Percentiles rank a stretch among this genome's conserved stretches.
These are phyloP conservation scores for Scheffersomyces titani DNA, from an alignment of 1,139 yeast species.

Conservation along the genomic window DNA sequence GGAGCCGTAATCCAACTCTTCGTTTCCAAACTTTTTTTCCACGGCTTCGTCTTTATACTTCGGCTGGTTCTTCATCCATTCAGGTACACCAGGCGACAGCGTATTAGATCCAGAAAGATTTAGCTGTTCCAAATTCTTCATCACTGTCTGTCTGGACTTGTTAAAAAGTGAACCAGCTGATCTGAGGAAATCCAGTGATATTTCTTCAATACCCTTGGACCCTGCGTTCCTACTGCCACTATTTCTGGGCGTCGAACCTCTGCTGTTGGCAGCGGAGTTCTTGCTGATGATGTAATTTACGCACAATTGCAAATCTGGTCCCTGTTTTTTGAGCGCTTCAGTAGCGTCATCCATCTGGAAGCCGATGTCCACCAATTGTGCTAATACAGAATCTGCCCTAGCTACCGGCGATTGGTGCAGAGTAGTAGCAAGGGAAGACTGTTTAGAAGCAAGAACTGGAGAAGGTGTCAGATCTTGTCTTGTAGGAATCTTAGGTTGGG, in stretches of 20 bases:
- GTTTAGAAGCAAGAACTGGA: slow-evolving; percentile 1
- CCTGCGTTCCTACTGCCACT: neutral
- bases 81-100: slow-evolving; percentile 49
- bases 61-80: slow-evolving; percentile 74
- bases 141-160: slow-evolving; percentile 61
- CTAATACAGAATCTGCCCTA: slow-evolving; percentile 54
- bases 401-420: neutral
- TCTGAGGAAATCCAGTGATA: slow-evolving; percentile 62
- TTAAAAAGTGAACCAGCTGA: slow-evolving; percentile 64
- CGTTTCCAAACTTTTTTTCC: slow-evolving; percentile 34
- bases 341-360: slow-evolving; percentile 64
- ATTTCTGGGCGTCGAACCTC: neutral
- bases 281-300: slow-evolving; percentile 64
- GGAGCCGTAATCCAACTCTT: slow-evolving; percentile 40
- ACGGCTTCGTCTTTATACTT: slow-evolving; percentile 46
- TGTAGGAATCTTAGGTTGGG: neutral
- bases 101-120: slow-evolving; percentile 28
- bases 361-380: slow-evolving; percentile 80
- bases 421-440: neutral
- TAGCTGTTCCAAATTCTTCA: slow-evolving; percentile 66
- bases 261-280: slow-evolving; percentile 3
- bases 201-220: slow-evolving; percentile 27
- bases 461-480: neutral
- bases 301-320: slow-evolving; percentile 64
- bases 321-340: slow-evolving; percentile 58